phyloP scores from a whole-genome alignment of 139 green algal species.

The Chlamydomonas incerta region DNA sequence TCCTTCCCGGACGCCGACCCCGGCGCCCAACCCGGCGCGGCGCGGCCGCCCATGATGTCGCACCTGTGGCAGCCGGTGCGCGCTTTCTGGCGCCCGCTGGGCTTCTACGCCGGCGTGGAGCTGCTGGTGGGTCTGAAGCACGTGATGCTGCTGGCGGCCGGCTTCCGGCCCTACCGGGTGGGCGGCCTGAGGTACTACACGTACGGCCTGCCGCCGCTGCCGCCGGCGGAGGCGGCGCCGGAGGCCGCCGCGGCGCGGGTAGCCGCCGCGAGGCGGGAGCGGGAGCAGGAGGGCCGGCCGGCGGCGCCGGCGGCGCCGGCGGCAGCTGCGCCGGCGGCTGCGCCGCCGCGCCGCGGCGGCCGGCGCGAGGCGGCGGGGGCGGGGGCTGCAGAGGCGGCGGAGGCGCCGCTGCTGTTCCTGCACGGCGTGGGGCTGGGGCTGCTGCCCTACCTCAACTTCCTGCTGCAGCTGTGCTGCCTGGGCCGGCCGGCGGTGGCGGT shows the following conservation, averaged over 20 bases:
- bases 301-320: neutral
- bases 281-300: too few species aligned
- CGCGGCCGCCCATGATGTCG: conserved; percentile 56
- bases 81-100: conserved; percentile 44
- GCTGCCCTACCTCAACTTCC: conserved; percentile 59
- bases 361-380: neutral
- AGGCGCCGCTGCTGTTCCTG: conserved; percentile 59
- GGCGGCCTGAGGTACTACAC: conserved; percentile 44
- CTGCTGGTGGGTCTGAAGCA: conserved; percentile 47
- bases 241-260: too few species aligned
- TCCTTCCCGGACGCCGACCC: conserved; percentile 55
- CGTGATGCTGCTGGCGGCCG: conserved; percentile 40
- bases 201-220: conserved; percentile 10
- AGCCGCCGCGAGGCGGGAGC: too few species aligned
- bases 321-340: neutral
- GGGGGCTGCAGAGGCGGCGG: neutral
- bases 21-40: conserved; percentile 2
- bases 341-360: neutral
- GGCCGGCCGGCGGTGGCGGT: conserved; percentile 51
- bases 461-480: conserved; percentile 41
- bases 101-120: conserved; percentile 55
- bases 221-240: too few species aligned
- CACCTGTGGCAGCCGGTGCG: conserved; percentile 70
- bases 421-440: conserved; percentile 65
- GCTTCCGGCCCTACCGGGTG: conserved; percentile 21